Evolutionary conservation across 2,329 filamentous ascomycete species (phyloP).

Genomic region (Stemphylium lycopersici): DNA sequence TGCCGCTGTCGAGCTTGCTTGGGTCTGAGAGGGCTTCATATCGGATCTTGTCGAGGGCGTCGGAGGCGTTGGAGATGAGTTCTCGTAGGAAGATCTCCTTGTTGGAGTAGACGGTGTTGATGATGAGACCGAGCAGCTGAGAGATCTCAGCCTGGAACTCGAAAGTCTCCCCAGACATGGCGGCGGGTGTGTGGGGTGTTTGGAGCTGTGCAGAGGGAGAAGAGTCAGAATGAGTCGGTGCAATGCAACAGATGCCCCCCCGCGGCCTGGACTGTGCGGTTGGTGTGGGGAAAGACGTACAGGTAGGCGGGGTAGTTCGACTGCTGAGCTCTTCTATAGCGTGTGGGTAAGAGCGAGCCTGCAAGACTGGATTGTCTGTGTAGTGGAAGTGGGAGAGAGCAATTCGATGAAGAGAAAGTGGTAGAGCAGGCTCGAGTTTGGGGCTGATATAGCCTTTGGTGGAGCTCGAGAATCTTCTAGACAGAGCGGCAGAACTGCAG

Average conservation of each 20-base stretch:
- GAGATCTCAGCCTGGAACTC: slow-evolving; percentile 99
- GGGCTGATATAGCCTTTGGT: slow-evolving; percentile 41
- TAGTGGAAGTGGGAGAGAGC: slow-evolving; percentile 21
- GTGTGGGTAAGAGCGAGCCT: slow-evolving; percentile 28
- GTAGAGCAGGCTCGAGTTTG: slow-evolving; percentile 31
- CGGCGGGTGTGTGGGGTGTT: slow-evolving; percentile 45
- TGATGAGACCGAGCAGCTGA: slow-evolving; percentile 99
- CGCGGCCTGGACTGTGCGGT: slow-evolving; percentile 14
- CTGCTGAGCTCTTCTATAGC: slow-evolving; percentile 28
- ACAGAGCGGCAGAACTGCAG: slow-evolving; percentile 42
- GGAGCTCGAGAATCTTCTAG: slow-evolving; percentile 49
- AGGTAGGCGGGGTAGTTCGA: slow-evolving; percentile 28
- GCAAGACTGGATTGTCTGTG: slow-evolving; percentile 29
- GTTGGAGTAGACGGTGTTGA: slow-evolving; percentile 99
- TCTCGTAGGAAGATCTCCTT: slow-evolving; percentile 99
- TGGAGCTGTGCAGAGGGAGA: slow-evolving; percentile 15
- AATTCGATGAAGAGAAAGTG: slow-evolving; percentile 33
- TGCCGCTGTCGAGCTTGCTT: slow-evolving; percentile 94
- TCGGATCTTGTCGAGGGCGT: slow-evolving; percentile 99
- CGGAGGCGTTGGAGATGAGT: slow-evolving; percentile 96
- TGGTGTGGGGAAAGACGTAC: slow-evolving; percentile 20
- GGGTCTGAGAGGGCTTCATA: slow-evolving; percentile 98
- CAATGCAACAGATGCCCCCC: neutral
- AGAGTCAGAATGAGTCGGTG: slow-evolving; percentile 15
- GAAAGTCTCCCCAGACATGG: slow-evolving; percentile 91